Conservation (phyloP, 2,329 filamentous ascomycete species). For the Exserohilum rostratum region DNA sequence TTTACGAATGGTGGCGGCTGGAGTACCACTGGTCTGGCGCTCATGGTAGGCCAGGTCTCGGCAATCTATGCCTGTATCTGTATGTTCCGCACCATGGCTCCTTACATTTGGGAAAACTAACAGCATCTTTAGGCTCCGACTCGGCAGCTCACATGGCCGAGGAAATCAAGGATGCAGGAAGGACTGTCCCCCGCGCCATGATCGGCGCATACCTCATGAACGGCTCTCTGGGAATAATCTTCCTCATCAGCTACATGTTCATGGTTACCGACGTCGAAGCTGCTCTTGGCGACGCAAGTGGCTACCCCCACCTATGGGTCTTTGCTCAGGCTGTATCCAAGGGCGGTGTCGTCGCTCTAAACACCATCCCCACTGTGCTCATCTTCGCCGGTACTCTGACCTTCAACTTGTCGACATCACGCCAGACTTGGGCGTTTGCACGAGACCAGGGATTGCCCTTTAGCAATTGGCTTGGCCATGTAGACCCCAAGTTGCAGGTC, state of each 20-base stretch:
- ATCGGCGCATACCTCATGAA: constrained; percentile 51
- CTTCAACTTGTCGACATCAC: constrained; percentile 40
- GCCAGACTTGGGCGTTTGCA: constrained; percentile 47
- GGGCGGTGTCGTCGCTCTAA: constrained; percentile 38
- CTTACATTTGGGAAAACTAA: constrained; percentile 9
- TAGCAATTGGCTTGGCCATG: constrained; percentile 34
- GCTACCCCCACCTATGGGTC: constrained; percentile 47
- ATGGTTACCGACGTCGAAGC: constrained; percentile 41
- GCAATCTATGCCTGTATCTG: constrained; percentile 45
- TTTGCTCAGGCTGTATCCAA: constrained; percentile 35
- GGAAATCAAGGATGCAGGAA: constrained; percentile 52
- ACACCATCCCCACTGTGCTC: constrained; percentile 39
- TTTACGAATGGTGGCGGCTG: constrained; percentile 50
- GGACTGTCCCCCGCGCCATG: constrained; percentile 51
- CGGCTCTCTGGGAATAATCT: constrained; percentile 44
- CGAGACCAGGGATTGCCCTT: constrained; percentile 45
- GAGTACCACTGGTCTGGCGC: constrained; percentile 46
- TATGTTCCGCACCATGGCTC: constrained; percentile 16
- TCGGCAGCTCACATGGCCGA: constrained; percentile 53
- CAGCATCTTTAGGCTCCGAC: constrained; percentile 40
- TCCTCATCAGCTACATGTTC: constrained; percentile 43
- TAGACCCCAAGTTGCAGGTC: constrained; percentile 34
- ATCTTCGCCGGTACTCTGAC: constrained; percentile 41
- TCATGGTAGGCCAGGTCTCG: constrained; percentile 52
- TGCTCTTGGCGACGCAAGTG: constrained; percentile 35